phyloP scores from a whole-genome alignment of 192 early-diverging fungal species.

The Umbelopsis ramanniana region DNA sequence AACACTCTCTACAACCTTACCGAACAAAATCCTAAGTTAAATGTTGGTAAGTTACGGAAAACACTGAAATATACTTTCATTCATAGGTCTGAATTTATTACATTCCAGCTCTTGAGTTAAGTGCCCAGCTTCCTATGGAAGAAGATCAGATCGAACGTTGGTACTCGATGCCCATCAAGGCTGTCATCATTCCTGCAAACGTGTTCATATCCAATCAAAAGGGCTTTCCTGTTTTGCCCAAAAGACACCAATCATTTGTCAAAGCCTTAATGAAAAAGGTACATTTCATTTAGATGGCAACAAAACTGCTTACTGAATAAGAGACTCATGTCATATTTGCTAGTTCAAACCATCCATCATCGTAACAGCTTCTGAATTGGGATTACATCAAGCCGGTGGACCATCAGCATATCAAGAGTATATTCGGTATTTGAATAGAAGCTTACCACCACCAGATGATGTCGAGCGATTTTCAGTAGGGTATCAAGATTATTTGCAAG shows the following conservation, averaged over 20 bases:
- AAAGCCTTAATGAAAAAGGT: conserved; percentile 50
- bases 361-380: conserved; percentile 20
- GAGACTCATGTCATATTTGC: conserved; percentile 30
- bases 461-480: conserved; percentile 80
- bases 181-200: conserved; percentile 70
- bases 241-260: conserved; percentile 74
- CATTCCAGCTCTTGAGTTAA: conserved; percentile 61
- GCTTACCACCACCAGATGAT: conserved; percentile 56
- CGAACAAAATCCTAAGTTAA: conserved; percentile 68
- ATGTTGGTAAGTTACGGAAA: conserved; percentile 44
- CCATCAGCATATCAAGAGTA: conserved; percentile 75
- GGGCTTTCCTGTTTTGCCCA: conserved; percentile 88
- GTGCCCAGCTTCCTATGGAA: conserved; percentile 52
- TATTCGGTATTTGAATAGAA: conserved; percentile 73
- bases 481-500: conserved; percentile 91
- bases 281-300: neutral
- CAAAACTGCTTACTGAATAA: neutral
- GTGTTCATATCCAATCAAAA: conserved; percentile 80
- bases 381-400: conserved; percentile 45
- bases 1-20: conserved; percentile 76
- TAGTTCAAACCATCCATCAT: conserved; percentile 23
- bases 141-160: conserved; percentile 61
- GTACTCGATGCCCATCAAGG: conserved; percentile 87
- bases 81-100: neutral
- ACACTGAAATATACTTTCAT: neutral